These are phyloP conservation scores for Penicillium odoratum DNA, from an alignment of 495 filamentous ascomycete genomes.

Conservation along the genomic window DNA sequence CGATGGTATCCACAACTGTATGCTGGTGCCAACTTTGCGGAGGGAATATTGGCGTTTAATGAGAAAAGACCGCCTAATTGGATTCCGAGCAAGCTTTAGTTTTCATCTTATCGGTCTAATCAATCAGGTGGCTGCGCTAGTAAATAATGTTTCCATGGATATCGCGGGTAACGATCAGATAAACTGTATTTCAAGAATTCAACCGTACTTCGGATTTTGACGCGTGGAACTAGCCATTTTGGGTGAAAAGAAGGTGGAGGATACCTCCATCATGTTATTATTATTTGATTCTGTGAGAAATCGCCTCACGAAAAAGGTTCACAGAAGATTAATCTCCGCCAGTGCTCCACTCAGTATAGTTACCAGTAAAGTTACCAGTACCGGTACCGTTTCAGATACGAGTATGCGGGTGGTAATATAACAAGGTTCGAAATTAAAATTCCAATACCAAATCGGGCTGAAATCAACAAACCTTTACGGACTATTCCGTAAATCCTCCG, in stretches of 20 bases:
- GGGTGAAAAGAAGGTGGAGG: not conserved
- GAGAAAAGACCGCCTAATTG: conserved; percentile 74
- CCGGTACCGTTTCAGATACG: too few species aligned
- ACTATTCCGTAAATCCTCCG: not conserved
- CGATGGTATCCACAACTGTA: conserved; percentile 61
- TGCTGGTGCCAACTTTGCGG: conserved; percentile 70
- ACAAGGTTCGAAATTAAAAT: too few species aligned
- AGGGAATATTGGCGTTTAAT: conserved; percentile 77
- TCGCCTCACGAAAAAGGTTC: too few species aligned
- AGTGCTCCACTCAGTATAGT: too few species aligned
- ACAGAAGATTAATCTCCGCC: too few species aligned
- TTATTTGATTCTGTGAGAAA: not conserved
- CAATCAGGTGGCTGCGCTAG: conserved; percentile 3
- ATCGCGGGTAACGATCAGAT: not conserved
- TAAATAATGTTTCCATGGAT: conserved; percentile 1
- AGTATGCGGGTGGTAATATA: too few species aligned
- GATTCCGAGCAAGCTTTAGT: conserved; percentile 55
- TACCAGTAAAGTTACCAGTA: too few species aligned
- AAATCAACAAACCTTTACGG: not conserved
- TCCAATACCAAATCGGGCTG: too few species aligned
- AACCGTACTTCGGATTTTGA: not conserved
- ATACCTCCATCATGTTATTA: not conserved
- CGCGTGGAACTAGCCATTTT: not conserved
- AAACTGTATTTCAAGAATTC: not conserved
- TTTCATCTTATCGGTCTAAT: conserved; percentile 2